phyloP scores from a whole-genome alignment of 1,284 basidiomycete species.

The Lentinula novae-zelandiae region DNA sequence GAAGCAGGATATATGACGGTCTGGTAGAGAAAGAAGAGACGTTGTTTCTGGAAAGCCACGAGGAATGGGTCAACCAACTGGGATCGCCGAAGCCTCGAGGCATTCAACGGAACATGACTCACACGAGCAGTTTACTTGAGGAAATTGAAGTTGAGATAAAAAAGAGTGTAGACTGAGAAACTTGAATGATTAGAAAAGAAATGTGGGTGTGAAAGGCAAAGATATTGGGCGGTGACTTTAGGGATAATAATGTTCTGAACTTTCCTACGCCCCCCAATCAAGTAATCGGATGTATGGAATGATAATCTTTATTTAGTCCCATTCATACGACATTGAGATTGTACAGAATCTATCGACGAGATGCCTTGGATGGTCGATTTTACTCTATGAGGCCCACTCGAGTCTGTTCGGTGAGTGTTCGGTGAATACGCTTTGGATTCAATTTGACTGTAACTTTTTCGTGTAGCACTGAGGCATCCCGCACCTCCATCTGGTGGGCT shows the following conservation, averaged over 20 bases:
- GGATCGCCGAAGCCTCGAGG: conserved; percentile 4
- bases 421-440: too few species aligned
- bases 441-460: too few species aligned
- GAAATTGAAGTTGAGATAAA: neutral
- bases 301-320: neutral
- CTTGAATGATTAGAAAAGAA: neutral
- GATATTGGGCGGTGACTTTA: neutral
- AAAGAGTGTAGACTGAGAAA: conserved; percentile 1
- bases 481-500: too few species aligned
- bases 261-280: conserved; percentile 3
- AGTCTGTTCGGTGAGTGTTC: too few species aligned
- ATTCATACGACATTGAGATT: neutral
- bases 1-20: neutral
- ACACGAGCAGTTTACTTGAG: neutral
- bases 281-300: neutral
- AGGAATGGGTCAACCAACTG: conserved; percentile 3
- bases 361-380: neutral
- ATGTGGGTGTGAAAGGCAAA: neutral
- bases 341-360: neutral
- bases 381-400: neutral
- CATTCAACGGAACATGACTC: neutral
- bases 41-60: conserved; percentile 6
- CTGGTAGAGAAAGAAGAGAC: neutral
- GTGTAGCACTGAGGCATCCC: too few species aligned
- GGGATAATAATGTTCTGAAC: neutral